Evolutionary conservation across 164 flowering plant species (phyloP).

Genomic region (Sedum album): DNA sequence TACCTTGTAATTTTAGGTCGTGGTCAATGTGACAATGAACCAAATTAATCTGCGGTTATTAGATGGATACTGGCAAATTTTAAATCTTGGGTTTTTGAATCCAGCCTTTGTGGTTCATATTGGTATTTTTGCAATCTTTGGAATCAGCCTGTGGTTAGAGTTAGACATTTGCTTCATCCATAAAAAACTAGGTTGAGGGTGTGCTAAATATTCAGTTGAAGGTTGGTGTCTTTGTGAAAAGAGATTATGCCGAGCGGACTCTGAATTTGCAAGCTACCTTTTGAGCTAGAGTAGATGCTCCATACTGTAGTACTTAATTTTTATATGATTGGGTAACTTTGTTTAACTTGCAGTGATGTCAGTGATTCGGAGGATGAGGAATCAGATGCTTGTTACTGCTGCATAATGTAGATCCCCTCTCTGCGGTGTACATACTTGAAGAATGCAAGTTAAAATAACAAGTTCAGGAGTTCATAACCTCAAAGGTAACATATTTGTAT

Average conservation of each 20-base stretch:
- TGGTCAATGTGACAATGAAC: not conserved
- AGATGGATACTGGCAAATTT: too few species aligned
- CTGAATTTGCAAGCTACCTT: too few species aligned
- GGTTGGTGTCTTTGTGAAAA: not conserved
- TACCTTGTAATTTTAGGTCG: not conserved
- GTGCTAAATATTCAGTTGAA: not conserved
- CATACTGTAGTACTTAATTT: too few species aligned
- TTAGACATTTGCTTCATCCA: not conserved
- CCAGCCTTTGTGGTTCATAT: not conserved
- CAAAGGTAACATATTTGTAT: not conserved
- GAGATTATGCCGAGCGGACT: not conserved
- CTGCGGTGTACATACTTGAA: conserved; percentile 6
- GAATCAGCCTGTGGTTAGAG: too few species aligned
- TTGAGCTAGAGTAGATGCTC: too few species aligned
- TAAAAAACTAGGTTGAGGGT: not conserved
- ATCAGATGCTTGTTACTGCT: conserved; percentile 64
- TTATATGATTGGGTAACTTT: not conserved
- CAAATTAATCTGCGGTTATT: not conserved
- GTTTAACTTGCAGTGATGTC: conserved; percentile 41
- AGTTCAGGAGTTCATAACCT: not conserved
- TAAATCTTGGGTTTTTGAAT: too few species aligned
- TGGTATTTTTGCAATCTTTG: not conserved
- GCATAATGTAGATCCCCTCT: conserved; percentile 49
- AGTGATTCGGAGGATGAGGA: conserved; percentile 76
- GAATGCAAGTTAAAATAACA: conserved; percentile 6